Base-by-base conservation (phyloP, 176 grass and related monocot species). In the sorghum (Sorghum bicolor) region DNA sequence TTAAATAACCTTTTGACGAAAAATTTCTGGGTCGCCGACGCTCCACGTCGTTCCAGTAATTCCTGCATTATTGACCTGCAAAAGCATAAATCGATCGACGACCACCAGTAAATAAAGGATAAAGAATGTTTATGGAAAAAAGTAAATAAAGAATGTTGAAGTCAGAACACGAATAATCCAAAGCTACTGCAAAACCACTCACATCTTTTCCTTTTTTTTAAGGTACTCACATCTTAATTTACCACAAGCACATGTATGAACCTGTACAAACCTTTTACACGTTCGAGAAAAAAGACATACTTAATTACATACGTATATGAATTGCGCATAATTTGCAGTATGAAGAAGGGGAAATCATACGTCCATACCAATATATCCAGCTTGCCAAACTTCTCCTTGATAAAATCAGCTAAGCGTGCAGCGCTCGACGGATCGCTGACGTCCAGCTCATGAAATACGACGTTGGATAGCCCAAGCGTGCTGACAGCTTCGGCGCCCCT, bases 381-480 rank as follows among this genome's bases (percentile, higher is more conserved):
- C 86, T 60, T 91, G 40, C 83, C 86, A 66, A 91, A 94, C 50
- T 73, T 80, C 4, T 70, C 26, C 50, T 45, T 63, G 12, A 91
- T 38, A 58, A 88, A 94, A 22, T 83, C 82, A 16, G 70, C 86
- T 29, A 91, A 60, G 12, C 50, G 48, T 52, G 58, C 68, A 67
- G 87, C 83, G 62, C 79, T 88, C 3, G 38, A 73, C 3, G 77
- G 43, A 26, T 88, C 82, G 36, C 68, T 10, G 4, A 91, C 63
- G 39, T 94, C 83, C 7, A 94, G 38, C 32, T 91, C 79, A 77
- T 81, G 75, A 28, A 88, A 90, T 26, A 82, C 1, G 5, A 93
- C 36, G 60, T 85, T 74, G n/a, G 62, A 45, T 15, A 52, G 31
- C 37, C 82, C 86, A 0, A 39, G 41, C 8, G 25, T 25, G 5